Base-by-base conservation (phyloP, 352 stramenopile genomes). In the Phytophthora colocasiae region DNA sequence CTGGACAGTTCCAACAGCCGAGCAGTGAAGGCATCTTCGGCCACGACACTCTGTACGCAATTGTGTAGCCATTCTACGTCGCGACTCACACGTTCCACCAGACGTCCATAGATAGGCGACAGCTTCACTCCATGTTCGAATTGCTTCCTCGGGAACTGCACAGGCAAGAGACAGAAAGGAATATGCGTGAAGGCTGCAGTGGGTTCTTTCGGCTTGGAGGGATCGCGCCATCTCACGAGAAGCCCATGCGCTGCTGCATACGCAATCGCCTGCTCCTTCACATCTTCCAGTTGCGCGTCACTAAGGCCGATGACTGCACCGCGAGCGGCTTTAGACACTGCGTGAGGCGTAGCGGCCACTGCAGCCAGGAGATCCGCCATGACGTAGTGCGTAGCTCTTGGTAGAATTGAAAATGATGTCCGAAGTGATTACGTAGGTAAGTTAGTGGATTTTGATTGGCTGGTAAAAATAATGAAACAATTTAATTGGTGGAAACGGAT, bases 11-110 rank as follows among this genome's bases (percentile, higher is more conserved):
- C 68, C 24, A 97, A 69, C 43, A 98, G 63, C 6, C 83, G 72
- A 7, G 67, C 73, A 1, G 91, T 98, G 75, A 97, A 98, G 39
- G 82, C 73, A 64, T 98, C 93, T 51, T 95, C 85, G 7, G 76
- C 74, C n/a, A 93, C 80, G 27, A 95, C 87, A 45, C 79, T 86
- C 44, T 89, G 69, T 10, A 95, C 69, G 29, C 77, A 89, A 45
- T 50, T 58, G 65, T 94, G 85, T 39, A 96, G 78, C 88, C 88
- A 96, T 4, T 85, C 71, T 27, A 92, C 71, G 68, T 96, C 88
- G 46, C 85, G 83, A 59, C 83, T 93, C 57, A 93, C 83, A 47
- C 85, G 83, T 63, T 96, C 88, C 63, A 95, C 85, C 11, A 96
- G 67, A 0, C 76, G 77, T 1, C 86, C 85, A 43, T 95, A 96